These are phyloP conservation scores for Moricandia moricandioides DNA, from an alignment of 345 rosid genomes.

Conservation along the genomic window DNA sequence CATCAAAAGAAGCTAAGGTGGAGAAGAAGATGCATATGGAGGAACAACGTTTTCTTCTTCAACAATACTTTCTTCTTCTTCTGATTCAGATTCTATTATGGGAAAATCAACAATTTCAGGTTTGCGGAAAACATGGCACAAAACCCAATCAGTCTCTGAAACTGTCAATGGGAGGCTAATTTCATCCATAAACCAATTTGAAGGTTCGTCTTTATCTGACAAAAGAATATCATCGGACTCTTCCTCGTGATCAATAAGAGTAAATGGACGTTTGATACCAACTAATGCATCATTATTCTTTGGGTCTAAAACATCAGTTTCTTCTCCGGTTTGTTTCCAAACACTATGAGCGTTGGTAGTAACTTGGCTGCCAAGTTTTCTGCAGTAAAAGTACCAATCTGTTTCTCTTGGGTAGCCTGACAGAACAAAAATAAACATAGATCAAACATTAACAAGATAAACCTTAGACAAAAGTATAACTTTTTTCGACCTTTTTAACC, in stretches of 20 bases:
- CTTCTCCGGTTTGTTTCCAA: conserved; percentile 16
- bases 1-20: no score
- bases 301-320: conserved; percentile 6
- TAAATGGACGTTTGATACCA: conserved; percentile 11
- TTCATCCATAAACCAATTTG: conserved; percentile 31
- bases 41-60: neutral
- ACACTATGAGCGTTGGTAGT: neutral
- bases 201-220: conserved; percentile 14
- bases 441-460: neutral
- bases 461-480: neutral
- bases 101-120: neutral
- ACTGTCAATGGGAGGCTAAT: conserved; percentile 26
- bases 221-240: neutral
- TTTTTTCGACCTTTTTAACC: neutral
- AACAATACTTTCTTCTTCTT: no score
- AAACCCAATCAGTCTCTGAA: conserved; percentile 8
- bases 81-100: neutral
- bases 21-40: no score
- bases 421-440: neutral
- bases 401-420: conserved; percentile 15
- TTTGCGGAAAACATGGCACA: conserved; percentile 22
- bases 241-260: conserved; percentile 8
- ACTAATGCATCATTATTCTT: neutral
- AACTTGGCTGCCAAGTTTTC: neutral
- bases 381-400: conserved; percentile 15